These are phyloP conservation scores for Ophiostoma angusticollis DNA, from an alignment of 2,329 filamentous ascomycete genomes.

Conservation along the genomic window DNA sequence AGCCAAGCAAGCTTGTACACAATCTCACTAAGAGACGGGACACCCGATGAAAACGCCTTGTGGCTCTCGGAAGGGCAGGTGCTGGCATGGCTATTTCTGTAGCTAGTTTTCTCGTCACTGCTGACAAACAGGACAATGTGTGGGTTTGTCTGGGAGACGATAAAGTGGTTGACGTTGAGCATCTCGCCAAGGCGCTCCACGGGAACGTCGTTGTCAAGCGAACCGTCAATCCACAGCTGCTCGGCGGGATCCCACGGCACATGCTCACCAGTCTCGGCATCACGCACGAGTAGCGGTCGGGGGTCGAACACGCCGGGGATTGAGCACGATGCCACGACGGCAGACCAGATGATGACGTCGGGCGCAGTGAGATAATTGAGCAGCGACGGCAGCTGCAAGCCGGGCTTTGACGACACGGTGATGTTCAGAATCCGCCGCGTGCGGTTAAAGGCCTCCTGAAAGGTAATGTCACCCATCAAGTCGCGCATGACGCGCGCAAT, in stretches of 20 bases:
- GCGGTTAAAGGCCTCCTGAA: constrained; percentile 92
- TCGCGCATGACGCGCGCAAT: constrained; percentile 68
- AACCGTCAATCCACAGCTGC: constrained; percentile 85
- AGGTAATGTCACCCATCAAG: constrained; percentile 79
- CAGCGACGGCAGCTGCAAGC: constrained; percentile 75
- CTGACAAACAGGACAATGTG: constrained; percentile 79
- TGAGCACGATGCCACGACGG: constrained; percentile 90
- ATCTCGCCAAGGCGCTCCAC: constrained; percentile 84
- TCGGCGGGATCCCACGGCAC: constrained; percentile 77
- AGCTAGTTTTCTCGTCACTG: constrained; percentile 49
- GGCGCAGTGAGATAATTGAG: constrained; percentile 90
- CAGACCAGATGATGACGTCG: constrained; percentile 92
- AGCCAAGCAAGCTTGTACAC: constrained; percentile 55
- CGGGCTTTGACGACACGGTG: constrained; percentile 74
- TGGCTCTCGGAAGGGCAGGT: not conserved
- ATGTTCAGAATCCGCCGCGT: constrained; percentile 88
- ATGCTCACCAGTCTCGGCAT: constrained; percentile 64
- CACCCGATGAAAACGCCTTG: not conserved
- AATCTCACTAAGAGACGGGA: constrained; percentile 29
- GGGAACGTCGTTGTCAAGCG: constrained; percentile 85
- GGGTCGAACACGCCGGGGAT: constrained; percentile 78
- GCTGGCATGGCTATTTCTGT: no score
- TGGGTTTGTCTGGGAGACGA: constrained; percentile 92
- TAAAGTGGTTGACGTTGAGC: constrained; percentile 98
- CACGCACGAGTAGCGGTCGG: constrained; percentile 68